phyloP scores from a whole-genome alignment of 805 yeast genomes.

The Schwanniomyces occidentalis region DNA sequence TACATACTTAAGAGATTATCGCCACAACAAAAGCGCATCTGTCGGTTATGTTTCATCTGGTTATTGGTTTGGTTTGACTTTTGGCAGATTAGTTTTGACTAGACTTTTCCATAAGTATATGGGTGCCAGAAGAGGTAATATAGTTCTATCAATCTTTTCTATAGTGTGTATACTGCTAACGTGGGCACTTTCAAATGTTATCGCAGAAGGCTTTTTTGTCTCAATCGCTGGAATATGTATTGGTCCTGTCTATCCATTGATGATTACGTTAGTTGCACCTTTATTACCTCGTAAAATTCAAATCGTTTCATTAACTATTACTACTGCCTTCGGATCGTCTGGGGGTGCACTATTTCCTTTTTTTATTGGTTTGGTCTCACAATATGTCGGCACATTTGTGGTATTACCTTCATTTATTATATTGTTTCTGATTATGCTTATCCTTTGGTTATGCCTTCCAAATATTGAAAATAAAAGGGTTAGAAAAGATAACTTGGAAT shows the following conservation, averaged over 20 bases:
- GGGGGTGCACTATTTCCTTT: constrained; percentile 61
- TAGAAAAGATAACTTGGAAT: neutral
- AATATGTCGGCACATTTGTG: constrained; percentile 47
- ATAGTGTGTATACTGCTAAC: constrained; percentile 40
- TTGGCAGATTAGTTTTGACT: constrained; percentile 58
- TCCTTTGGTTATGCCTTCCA: constrained; percentile 18
- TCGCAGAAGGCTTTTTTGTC: constrained; percentile 48
- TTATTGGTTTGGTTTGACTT: constrained; percentile 70
- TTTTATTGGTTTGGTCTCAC: constrained; percentile 49
- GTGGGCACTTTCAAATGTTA: constrained; percentile 49
- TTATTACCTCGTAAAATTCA: constrained; percentile 53
- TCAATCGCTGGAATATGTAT: constrained; percentile 57
- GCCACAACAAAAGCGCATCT: constrained; percentile 44
- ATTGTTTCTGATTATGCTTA: constrained; percentile 33
- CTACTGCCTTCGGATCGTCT: constrained; percentile 57
- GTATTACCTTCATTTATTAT: constrained; percentile 49
- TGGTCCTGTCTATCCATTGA: constrained; percentile 65
- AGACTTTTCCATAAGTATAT: constrained; percentile 34
- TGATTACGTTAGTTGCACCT: constrained; percentile 45
- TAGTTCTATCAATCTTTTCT: constrained; percentile 32
- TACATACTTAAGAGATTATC: constrained; percentile 57
- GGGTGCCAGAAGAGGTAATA: constrained; percentile 49
- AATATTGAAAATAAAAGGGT: constrained; percentile 6
- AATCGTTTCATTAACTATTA: constrained; percentile 49
- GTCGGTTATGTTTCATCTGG: constrained; percentile 70